Percentiles rank a stretch among this genome's conserved stretches.
phyloP scores from a whole-genome alignment of 306 rosid genomes.

The Rosa persica region DNA sequence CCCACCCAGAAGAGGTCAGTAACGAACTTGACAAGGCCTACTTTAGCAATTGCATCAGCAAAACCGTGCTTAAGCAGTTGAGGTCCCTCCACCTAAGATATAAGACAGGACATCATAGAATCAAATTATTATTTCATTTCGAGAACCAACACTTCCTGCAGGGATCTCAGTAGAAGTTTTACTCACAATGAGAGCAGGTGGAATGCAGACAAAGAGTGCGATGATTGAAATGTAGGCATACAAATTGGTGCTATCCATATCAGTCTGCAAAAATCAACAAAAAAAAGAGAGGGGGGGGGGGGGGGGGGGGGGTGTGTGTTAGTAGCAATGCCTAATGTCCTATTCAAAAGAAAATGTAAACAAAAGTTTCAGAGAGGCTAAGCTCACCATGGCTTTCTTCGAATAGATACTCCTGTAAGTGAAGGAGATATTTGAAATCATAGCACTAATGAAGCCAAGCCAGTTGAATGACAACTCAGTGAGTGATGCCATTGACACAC shows the following conservation, averaged over 20 bases:
- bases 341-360: conserved; percentile 11
- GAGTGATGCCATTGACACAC: conserved; percentile 60
- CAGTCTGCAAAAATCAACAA: conserved; percentile 63
- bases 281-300: neutral
- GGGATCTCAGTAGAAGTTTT: conserved; percentile 1
- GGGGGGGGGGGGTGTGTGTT: no score
- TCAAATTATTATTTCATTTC: conserved; percentile 10
- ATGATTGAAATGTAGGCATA: conserved; percentile 94
- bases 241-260: conserved; percentile 89
- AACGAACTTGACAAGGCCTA: conserved; percentile 76
- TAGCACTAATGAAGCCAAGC: conserved; percentile 57
- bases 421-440: conserved; percentile 60
- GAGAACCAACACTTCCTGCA: conserved; percentile 4
- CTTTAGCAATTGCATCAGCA: conserved; percentile 81
- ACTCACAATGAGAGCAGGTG: conserved; percentile 91
- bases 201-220: conserved; percentile 84
- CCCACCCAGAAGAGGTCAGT: conserved; percentile 95
- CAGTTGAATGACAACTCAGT: conserved; percentile 64
- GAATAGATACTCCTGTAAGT: conserved; percentile 68
- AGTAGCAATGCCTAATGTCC: neutral
- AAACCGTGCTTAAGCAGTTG: conserved; percentile 71
- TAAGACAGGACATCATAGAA: conserved; percentile 11
- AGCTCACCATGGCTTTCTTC: conserved; percentile 92
- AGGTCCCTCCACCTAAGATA: conserved; percentile 78
- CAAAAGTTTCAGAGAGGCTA: conserved; percentile 14